phyloP scores from a whole-genome alignment of 129 eudicot species.

The Lactuca sativa region DNA sequence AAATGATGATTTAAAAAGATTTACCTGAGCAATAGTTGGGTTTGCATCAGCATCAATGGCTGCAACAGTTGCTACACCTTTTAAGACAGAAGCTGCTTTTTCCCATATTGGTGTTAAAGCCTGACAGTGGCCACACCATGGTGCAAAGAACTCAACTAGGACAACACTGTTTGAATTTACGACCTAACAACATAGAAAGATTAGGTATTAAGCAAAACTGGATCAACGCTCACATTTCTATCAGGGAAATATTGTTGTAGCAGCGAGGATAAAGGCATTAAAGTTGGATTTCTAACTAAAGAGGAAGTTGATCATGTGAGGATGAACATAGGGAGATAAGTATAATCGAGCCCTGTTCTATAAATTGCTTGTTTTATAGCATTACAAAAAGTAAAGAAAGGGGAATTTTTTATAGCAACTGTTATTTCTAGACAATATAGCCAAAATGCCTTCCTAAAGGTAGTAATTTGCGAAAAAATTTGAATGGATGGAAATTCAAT shows the following conservation, averaged over 20 bases:
- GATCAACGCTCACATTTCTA: constrained; percentile 7
- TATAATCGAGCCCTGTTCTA: not conserved
- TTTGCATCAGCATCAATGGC: constrained; percentile 98
- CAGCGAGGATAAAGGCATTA: not conserved
- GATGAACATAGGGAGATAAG: too few relatives aligned
- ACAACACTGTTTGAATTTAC: constrained; percentile 83
- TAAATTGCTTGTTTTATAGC: not conserved
- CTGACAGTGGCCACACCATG: constrained; percentile 98
- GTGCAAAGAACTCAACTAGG: constrained; percentile 84
- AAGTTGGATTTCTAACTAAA: too few relatives aligned
- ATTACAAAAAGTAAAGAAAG: not conserved
- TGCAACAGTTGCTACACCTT: constrained; percentile 98
- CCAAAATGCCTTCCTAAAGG: not conserved
- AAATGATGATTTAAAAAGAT: not conserved
- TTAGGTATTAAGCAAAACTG: constrained; percentile 4
- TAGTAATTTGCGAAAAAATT: not conserved
- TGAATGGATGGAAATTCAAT: not conserved
- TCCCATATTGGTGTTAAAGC: constrained; percentile 91
- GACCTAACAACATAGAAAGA: constrained; percentile 43
- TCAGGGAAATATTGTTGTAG: not conserved
- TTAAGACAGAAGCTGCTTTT: constrained; percentile 77
- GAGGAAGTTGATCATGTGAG: too few relatives aligned
- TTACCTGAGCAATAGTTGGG: constrained; percentile 87
- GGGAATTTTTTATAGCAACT: too few relatives aligned
- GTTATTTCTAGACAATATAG: not conserved